These are phyloP conservation scores for Sarocladiaceae sp. DNA, from an alignment of 2,329 filamentous ascomycete species.

Conservation along the genomic window DNA sequence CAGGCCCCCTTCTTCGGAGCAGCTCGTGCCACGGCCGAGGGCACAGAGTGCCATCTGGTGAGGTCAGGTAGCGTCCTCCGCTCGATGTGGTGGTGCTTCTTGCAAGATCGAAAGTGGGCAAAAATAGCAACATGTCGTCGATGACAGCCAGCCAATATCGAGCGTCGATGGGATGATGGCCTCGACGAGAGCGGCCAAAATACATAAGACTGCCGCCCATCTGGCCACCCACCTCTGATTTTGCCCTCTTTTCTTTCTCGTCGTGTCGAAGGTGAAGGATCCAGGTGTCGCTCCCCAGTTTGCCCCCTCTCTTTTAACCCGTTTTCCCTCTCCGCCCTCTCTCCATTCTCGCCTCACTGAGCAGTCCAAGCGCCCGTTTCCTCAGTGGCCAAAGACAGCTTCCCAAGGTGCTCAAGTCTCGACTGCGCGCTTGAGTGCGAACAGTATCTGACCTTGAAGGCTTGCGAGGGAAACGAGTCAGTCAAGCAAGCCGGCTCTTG, in stretches of 20 bases:
- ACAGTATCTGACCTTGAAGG: neutral
- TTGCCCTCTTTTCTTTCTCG: slow-evolving; percentile 33
- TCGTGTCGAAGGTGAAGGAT: slow-evolving; percentile 35
- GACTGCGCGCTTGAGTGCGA: too few species aligned
- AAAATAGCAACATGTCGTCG: slow-evolving; percentile 17
- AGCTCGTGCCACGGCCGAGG: neutral
- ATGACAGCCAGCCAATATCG: slow-evolving; percentile 7
- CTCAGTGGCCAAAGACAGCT: too few species aligned
- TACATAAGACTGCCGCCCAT: slow-evolving; percentile 44
- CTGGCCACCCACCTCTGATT: slow-evolving; percentile 38
- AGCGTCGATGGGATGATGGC: slow-evolving; percentile 18
- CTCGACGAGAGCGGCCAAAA: slow-evolving; percentile 40
- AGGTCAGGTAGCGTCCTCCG: too few species aligned
- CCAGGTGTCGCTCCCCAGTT: slow-evolving; percentile 43
- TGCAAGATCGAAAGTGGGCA: slow-evolving; percentile 9
- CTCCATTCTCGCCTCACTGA: slow-evolving; percentile 24
- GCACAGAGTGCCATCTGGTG: neutral
- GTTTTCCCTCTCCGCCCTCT: slow-evolving; percentile 24
- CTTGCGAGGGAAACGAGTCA: neutral
- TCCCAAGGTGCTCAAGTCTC: too few species aligned
- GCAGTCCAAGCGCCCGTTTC: too few species aligned
- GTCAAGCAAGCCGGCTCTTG: slow-evolving; percentile 11
- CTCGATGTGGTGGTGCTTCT: too few species aligned
- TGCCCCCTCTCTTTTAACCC: slow-evolving; percentile 30
- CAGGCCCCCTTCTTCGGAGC: neutral